Percentiles rank a stretch among this genome's conserved stretches.
Evolutionary conservation across 805 yeast genomes (phyloP).

Genomic region (Torulaspora quercuum): DNA sequence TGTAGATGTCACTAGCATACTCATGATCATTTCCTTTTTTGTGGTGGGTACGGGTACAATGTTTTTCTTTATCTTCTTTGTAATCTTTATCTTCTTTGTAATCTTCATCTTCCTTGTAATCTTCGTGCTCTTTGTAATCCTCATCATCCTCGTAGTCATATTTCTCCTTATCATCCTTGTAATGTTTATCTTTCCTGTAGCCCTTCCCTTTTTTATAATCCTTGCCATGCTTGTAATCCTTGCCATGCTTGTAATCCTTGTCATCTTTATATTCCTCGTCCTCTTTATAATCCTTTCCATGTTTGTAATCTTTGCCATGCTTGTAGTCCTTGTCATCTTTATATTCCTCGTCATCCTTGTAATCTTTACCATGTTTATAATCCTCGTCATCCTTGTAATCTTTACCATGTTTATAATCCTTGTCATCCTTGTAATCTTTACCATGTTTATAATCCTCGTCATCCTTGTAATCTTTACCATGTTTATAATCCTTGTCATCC

Average conservation of each 20-base stretch:
- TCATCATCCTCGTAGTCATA: slow-evolving; percentile 1
- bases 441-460: background rate
- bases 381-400: slow-evolving; percentile 2
- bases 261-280: slow-evolving; percentile 1
- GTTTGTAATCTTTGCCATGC: background rate
- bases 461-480: slow-evolving; percentile 1
- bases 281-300: background rate
- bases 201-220: slow-evolving; percentile 2
- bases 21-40: slow-evolving; percentile 8
- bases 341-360: slow-evolving; percentile 1
- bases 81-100: slow-evolving; percentile 3
- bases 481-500: background rate
- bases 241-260: slow-evolving; percentile 1
- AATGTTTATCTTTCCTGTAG: background rate
- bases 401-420: slow-evolving; percentile 2
- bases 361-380: background rate
- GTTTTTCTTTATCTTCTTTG: slow-evolving; percentile 4
- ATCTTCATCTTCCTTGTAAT: slow-evolving; percentile 1
- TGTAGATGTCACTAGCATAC: no score
- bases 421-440: slow-evolving; percentile 1
- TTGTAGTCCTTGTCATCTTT: background rate
- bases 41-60: slow-evolving; percentile 5
- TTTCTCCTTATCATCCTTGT: slow-evolving; percentile 1
- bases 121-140: slow-evolving; percentile 2
- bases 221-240: background rate